Evolutionary conservation across 495 filamentous ascomycete genomes (phyloP).

Genomic region (Articulospora tetracladia): DNA sequence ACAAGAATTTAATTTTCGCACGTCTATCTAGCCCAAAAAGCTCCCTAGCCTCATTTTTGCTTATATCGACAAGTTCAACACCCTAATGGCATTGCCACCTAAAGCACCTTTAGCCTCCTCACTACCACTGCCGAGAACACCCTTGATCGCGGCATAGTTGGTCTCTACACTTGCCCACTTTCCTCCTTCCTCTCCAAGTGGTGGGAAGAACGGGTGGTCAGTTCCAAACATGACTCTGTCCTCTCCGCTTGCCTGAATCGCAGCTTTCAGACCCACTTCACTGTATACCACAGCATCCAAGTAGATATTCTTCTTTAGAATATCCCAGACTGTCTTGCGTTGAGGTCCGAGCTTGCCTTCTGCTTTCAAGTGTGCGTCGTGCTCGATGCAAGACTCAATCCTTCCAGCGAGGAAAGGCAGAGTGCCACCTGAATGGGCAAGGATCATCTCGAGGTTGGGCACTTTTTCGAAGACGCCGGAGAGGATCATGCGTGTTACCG

Average conservation of each 20-base stretch:
- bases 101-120: constrained; percentile 50
- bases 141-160: constrained; percentile 69
- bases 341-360: constrained; percentile 35
- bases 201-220: constrained; percentile 95
- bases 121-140: constrained; percentile 49
- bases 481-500: constrained; percentile 81
- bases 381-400: constrained; percentile 81
- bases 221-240: constrained; percentile 60
- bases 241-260: constrained; percentile 24
- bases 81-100: constrained; percentile 65
- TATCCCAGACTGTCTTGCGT: constrained; percentile 68
- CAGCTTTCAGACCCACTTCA: constrained; percentile 26
- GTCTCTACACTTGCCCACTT: constrained; percentile 81
- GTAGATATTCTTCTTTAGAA: constrained; percentile 82
- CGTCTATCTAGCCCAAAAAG: neutral
- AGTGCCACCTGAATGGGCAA: constrained; percentile 88
- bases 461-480: constrained; percentile 81
- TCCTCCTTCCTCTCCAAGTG: constrained; percentile 53
- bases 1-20: neutral
- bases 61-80: constrained; percentile 46
- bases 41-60: neutral
- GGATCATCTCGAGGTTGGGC: constrained; percentile 62
- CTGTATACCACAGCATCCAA: constrained; percentile 61
- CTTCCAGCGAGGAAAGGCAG: constrained; percentile 85
- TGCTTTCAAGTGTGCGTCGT: constrained; percentile 68